Base-by-base conservation (phyloP, 768 basidiomycete species). In the Suillus cothurnatus region DNA sequence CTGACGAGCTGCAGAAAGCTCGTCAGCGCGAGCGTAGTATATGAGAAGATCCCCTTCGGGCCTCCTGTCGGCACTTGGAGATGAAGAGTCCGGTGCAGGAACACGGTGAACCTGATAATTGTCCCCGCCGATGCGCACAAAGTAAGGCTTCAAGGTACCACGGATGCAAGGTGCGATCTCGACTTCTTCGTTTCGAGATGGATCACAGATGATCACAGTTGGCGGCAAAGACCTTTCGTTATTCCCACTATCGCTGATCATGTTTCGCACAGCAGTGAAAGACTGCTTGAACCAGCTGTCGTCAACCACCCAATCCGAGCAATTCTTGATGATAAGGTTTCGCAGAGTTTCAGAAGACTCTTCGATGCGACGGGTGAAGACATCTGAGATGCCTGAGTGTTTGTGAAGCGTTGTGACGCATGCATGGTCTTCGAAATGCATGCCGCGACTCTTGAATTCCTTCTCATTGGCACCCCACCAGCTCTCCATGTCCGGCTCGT, bases 381-480 rank as follows among this genome's bases (percentile, higher is more conserved):
- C 31, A 6, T 53, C 52, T 21, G 52, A 31, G 17, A 53, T 21
- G 11, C 31, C 72, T 6, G 8, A 5, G 41, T 73, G 52, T 1
- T 19, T 56, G 21, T 53, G 36, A 50, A 76, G 62, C 28, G 80
- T 78, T 39, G 81, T 82, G 69, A 83, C 74, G 69, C 83, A 83
- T 1, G 79, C 83, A 52, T 80, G 76, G 12, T 78, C 81, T 38
- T 68, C 49, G 14, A 50, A 50, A 17, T 50, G 49, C 49, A 50
- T 50, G 3, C 49, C 49, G 6, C 49, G 49, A 7, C 26, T 59
- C 36, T 68, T 66, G 61, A 84, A 71, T 8, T 66, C 68, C n/a
- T 69, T 68, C 14, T 78, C 72, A 41, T 83, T 83, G 66, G 66
- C 70, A 36, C 31, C 19, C 78, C 76, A 77, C 76, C 76, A 77